Percentiles rank a stretch among this genome's conserved stretches.
These are phyloP conservation scores for Pichia paraexigua DNA, from an alignment of 805 yeast species.

Conservation along the genomic window DNA sequence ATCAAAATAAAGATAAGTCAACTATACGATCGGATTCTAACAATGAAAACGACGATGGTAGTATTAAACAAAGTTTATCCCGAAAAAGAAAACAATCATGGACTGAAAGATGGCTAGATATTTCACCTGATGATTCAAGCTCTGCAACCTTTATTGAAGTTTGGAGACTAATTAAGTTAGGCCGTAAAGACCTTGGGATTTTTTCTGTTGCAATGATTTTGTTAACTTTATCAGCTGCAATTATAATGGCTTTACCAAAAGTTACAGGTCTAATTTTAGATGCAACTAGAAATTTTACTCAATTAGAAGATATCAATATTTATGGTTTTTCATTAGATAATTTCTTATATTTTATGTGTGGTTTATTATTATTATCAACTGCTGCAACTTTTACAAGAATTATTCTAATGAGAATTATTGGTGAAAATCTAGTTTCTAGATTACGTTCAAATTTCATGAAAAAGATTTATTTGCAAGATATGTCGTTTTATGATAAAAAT, in stretches of 20 bases:
- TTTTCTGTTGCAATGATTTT: conserved; percentile 36
- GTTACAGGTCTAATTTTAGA: conserved; percentile 50
- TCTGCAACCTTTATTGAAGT: conserved; percentile 32
- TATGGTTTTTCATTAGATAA: conserved; percentile 57
- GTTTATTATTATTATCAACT: conserved; percentile 65
- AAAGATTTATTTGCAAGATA: conserved; percentile 76
- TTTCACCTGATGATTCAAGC: conserved; percentile 26
- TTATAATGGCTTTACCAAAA: conserved; percentile 47
- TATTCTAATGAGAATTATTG: conserved; percentile 64
- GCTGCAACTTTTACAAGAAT: conserved; percentile 74
- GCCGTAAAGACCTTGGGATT: conserved; percentile 38
- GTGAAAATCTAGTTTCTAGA: conserved; percentile 82
- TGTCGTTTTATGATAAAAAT: conserved; percentile 82
- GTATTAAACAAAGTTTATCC: not conserved
- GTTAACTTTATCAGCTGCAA: conserved; percentile 39
- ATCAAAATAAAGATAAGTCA: not conserved
- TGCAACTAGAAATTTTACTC: conserved; percentile 32
- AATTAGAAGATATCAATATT: conserved; percentile 20
- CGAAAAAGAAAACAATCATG: conserved; percentile 11
- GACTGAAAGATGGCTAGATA: conserved; percentile 26
- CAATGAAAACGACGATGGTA: not conserved
- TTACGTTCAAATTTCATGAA: conserved; percentile 71
- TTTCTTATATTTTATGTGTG: conserved; percentile 55
- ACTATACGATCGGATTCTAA: not conserved
- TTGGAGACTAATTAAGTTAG: conserved; percentile 33